A percentile compares a stretch with the other conserved stretches of the same genome.
These are phyloP conservation scores for Silybum marianum DNA, from an alignment of 129 eudicot genomes.

Conservation along the genomic window DNA sequence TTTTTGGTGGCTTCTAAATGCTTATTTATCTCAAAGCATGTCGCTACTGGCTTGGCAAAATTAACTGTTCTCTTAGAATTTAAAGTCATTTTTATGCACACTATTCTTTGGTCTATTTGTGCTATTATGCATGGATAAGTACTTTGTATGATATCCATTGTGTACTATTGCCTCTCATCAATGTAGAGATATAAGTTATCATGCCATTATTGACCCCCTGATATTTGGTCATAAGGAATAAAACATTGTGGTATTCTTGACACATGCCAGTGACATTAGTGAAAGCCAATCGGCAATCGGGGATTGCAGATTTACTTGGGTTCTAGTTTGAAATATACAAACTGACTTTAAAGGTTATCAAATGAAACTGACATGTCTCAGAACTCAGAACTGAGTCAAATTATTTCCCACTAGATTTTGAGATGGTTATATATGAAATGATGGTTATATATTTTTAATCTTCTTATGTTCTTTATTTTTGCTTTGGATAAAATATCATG, in stretches of 20 bases:
- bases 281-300: background rate
- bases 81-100: slow-evolving; percentile 4
- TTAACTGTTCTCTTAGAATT: background rate
- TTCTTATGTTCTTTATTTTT: background rate
- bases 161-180: background rate
- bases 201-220: background rate
- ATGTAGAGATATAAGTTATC: background rate
- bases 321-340: background rate
- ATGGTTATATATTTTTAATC: background rate
- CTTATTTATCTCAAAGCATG: background rate
- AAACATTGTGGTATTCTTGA: background rate
- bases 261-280: background rate
- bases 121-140: background rate
- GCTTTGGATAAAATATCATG: background rate
- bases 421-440: background rate
- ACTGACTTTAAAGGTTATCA: background rate
- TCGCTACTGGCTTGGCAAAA: background rate
- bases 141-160: background rate
- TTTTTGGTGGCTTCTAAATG: background rate
- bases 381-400: background rate
- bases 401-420: background rate
- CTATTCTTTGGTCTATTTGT: background rate
- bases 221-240: background rate
- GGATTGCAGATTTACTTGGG: background rate
- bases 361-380: background rate